These are phyloP conservation scores for Macrocybe gigantea DNA, from an alignment of 768 basidiomycete genomes.

Conservation along the genomic window DNA sequence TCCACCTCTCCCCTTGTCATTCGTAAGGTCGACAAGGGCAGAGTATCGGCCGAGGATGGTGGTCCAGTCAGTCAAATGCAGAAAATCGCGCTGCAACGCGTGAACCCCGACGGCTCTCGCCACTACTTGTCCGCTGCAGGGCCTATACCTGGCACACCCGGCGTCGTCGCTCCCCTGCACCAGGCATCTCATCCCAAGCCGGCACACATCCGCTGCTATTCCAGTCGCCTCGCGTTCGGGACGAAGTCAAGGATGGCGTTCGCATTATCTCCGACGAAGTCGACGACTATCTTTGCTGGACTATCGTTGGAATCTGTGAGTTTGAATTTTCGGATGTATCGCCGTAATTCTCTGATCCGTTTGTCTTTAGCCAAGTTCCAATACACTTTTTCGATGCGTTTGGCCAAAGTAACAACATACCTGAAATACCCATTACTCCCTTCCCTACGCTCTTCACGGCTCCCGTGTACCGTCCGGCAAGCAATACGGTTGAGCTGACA, in stretches of 20 bases:
- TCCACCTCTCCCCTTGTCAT: slow-evolving; percentile 82
- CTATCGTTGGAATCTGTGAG: slow-evolving; percentile 92
- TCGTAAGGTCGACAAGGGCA: slow-evolving; percentile 89
- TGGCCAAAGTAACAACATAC: slow-evolving; percentile 71
- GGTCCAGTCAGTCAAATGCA: slow-evolving; percentile 96
- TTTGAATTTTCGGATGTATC: slow-evolving; percentile 8
- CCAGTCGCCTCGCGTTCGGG: slow-evolving; percentile 72
- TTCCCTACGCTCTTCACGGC: slow-evolving; percentile 83
- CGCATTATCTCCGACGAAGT: slow-evolving; percentile 80
- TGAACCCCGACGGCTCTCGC: slow-evolving; percentile 75
- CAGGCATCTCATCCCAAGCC: slow-evolving; percentile 69
- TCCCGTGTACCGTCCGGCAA: slow-evolving; percentile 64
- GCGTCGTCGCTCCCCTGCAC: slow-evolving; percentile 64
- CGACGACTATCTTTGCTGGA: slow-evolving; percentile 95
- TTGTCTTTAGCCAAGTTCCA: slow-evolving; percentile 74
- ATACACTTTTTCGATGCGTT: slow-evolving; percentile 93
- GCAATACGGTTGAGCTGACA: slow-evolving; percentile 75
- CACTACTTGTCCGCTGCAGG: slow-evolving; percentile 89
- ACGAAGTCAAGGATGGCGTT: slow-evolving; percentile 76
- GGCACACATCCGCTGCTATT: slow-evolving; percentile 81
- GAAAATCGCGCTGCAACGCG: slow-evolving; percentile 85
- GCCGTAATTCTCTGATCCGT: slow-evolving; percentile 1
- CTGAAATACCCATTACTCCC: slow-evolving; percentile 79
- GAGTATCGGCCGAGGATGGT: slow-evolving; percentile 81
- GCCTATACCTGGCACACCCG: slow-evolving; percentile 72